Conservation (phyloP, 176 grass and related monocot genomes). For the Eremochloa ophiuroides region DNA sequence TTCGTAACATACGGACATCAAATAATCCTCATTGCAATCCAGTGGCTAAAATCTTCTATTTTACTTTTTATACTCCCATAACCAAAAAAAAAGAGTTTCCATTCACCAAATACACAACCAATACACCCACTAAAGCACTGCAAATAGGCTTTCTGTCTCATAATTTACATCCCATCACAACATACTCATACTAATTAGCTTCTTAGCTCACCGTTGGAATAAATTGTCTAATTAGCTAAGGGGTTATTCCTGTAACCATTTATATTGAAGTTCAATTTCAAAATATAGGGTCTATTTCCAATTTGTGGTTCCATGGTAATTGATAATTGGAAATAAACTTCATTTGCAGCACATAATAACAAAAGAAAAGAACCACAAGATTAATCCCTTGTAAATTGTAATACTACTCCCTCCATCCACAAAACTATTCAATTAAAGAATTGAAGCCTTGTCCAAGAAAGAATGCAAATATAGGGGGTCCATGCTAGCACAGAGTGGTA, state of each 20-base stretch:
- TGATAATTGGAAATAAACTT: neutral
- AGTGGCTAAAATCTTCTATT: neutral
- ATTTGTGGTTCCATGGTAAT: neutral
- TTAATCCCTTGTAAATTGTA: neutral
- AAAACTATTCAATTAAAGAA: too few species aligned
- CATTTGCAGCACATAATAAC: neutral
- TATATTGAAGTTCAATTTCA: neutral
- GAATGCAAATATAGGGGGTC: too few species aligned
- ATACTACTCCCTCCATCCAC: too few species aligned
- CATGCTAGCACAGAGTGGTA: too few species aligned
- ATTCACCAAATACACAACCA: neutral
- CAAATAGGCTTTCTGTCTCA: neutral
- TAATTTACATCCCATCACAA: neutral
- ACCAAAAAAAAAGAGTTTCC: neutral
- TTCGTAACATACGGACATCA: neutral
- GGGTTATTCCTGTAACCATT: neutral
- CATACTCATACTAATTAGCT: neutral
- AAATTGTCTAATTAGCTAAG: neutral
- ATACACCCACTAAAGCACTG: neutral
- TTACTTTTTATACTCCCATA: neutral
- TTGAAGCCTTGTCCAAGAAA: too few species aligned
- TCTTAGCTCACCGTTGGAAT: neutral
- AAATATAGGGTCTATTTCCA: neutral
- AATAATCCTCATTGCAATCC: neutral
- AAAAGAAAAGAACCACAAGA: neutral